Conservation (phyloP, 345 rosid species). For the Arabis hirsuta region DNA sequence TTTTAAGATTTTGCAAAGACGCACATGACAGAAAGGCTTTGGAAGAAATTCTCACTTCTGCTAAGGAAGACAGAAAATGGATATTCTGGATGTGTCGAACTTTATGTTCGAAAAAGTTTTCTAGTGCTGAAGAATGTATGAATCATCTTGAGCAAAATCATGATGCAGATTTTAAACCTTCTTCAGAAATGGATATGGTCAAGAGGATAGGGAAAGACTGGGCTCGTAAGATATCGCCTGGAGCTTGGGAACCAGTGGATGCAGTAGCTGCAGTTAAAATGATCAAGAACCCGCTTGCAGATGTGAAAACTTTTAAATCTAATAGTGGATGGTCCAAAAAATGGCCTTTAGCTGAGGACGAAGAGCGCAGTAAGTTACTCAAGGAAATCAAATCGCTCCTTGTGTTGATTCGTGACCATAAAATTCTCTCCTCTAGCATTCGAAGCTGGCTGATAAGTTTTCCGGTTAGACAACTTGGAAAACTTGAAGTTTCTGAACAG, state of each 20-base stretch:
- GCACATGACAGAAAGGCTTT: neutral
- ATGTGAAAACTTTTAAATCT: conserved; percentile 3
- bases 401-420: neutral
- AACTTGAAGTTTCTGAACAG: conserved; percentile 5
- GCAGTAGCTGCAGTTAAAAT: conserved; percentile 18
- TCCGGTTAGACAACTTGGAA: neutral
- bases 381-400: conserved; percentile 25
- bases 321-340: conserved; percentile 31
- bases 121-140: conserved; percentile 16
- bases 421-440: conserved; percentile 14
- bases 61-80: conserved; percentile 6
- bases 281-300: conserved; percentile 13
- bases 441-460: conserved; percentile 30
- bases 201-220: conserved; percentile 4
- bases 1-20: neutral
- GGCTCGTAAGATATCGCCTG: conserved; percentile 11
- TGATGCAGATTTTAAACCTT: conserved; percentile 17
- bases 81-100: conserved; percentile 32
- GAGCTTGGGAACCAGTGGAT: conserved; percentile 31
- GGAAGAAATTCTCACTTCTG: conserved; percentile 9
- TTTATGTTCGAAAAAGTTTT: neutral
- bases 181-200: neutral
- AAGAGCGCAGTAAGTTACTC: conserved; percentile 25
- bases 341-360: conserved; percentile 33
- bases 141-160: conserved; percentile 34